Percentiles rank a stretch among this genome's conserved stretches.
These are phyloP conservation scores for Podaxis sp. DNA, from an alignment of 768 basidiomycete genomes.

Conservation along the genomic window DNA sequence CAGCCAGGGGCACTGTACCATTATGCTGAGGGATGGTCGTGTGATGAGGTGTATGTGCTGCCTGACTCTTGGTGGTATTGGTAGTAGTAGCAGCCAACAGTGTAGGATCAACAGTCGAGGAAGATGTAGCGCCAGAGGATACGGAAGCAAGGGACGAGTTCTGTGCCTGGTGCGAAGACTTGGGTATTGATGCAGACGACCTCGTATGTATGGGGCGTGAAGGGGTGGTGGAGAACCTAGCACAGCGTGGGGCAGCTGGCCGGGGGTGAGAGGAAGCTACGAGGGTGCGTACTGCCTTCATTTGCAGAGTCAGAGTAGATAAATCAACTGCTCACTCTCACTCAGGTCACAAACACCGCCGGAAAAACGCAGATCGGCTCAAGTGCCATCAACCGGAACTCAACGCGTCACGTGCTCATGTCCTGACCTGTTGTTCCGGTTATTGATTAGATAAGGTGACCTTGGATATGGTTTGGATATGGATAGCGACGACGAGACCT, in stretches of 20 bases:
- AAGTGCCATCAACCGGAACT: not conserved
- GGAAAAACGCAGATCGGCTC: conserved; percentile 10
- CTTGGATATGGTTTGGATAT: conserved; percentile 15
- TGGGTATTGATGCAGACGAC: conserved; percentile 1
- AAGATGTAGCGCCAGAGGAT: not conserved
- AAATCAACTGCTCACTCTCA: not conserved
- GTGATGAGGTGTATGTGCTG: not conserved
- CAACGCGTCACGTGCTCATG: not conserved
- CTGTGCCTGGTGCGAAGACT: not conserved
- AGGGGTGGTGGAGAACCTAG: not conserved
- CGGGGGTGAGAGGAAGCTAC: not conserved
- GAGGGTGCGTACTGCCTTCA: conserved; percentile 27
- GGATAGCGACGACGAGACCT: conserved; percentile 47
- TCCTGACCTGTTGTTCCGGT: not conserved
- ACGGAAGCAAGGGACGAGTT: conserved; percentile 11
- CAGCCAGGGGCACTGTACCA: not conserved
- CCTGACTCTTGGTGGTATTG: not conserved
- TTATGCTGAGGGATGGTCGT: not conserved
- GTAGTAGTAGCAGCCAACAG: not conserved
- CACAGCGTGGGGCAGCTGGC: conserved; percentile 5
- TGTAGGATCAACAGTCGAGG: not conserved
- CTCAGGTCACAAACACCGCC: conserved; percentile 19
- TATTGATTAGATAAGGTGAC: not conserved
- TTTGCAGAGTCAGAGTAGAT: conserved; percentile 10
- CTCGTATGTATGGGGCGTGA: not conserved